These are phyloP conservation scores for Penicillium diatomitis DNA, from an alignment of 495 filamentous ascomycete genomes.

Conservation along the genomic window DNA sequence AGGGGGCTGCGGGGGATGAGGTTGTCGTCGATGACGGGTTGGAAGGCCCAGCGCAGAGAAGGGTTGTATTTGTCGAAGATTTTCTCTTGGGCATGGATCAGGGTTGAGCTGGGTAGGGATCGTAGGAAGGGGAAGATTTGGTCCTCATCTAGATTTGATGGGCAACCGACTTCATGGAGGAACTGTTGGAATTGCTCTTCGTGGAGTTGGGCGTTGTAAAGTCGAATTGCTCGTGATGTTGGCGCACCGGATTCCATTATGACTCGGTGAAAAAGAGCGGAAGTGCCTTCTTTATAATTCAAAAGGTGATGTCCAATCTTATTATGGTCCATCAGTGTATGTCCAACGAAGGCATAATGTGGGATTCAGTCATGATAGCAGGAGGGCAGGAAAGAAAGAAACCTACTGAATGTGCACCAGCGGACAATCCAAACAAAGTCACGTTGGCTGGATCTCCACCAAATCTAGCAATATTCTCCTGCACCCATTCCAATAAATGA, in stretches of 20 bases:
- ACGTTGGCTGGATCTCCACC: constrained; percentile 55
- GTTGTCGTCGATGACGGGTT: constrained; percentile 54
- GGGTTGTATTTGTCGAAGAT: constrained; percentile 46
- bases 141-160: constrained; percentile 23
- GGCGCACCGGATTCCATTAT: constrained; percentile 57
- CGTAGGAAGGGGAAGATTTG: constrained; percentile 45
- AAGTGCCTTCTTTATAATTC: constrained; percentile 28
- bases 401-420: constrained; percentile 50
- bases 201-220: constrained; percentile 46
- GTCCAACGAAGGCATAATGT: background rate
- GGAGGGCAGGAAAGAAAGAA: background rate
- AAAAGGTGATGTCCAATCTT: constrained; percentile 59
- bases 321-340: background rate
- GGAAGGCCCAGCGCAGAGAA: constrained; percentile 56
- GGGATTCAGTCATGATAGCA: no score
- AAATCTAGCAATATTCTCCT: constrained; percentile 47
- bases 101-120: constrained; percentile 30
- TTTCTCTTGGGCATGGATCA: constrained; percentile 39
- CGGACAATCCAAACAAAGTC: constrained; percentile 54
- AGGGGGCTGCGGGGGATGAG: constrained; percentile 49
- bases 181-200: constrained; percentile 53
- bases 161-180: constrained; percentile 35
- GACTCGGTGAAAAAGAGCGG: constrained; percentile 48
- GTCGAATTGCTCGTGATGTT: constrained; percentile 50
- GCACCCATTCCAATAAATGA: constrained; percentile 50